Conservation (phyloP, 108 stramenopile genomes). For the Pseudonitzschia pungens region DNA sequence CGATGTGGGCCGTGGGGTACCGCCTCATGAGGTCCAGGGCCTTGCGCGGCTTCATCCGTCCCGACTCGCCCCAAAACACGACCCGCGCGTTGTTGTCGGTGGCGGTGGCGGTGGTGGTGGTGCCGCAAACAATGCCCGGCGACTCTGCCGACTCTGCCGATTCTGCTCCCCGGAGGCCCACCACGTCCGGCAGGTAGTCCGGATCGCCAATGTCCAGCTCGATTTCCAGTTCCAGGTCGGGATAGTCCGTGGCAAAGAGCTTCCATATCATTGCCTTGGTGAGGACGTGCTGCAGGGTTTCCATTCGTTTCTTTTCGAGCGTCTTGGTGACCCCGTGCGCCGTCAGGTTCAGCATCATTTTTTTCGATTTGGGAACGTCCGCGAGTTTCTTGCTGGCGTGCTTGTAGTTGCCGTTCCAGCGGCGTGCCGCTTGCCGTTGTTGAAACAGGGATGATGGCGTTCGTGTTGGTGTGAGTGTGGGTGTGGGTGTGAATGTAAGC, state of each 20-base stretch:
- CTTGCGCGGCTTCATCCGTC: conserved; percentile 38
- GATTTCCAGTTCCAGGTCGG: conserved; percentile 30
- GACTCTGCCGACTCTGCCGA: too few relatives aligned
- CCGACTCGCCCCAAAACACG: conserved; percentile 41
- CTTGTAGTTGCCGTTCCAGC: conserved; percentile 36
- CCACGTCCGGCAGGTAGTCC: conserved; percentile 37
- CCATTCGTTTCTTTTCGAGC: conserved; percentile 35
- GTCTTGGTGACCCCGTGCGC: conserved; percentile 21
- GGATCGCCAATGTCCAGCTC: conserved; percentile 42
- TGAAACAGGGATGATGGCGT: background rate
- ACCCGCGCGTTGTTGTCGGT: background rate
- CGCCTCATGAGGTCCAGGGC: conserved; percentile 36
- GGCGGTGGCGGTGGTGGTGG: background rate
- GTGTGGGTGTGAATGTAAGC: background rate
- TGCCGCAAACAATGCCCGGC: too few relatives aligned
- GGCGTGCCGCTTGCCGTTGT: conserved; percentile 10
- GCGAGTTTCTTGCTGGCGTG: conserved; percentile 15
- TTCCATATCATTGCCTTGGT: conserved; percentile 35
- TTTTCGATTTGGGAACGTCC: conserved; percentile 30
- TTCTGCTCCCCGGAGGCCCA: background rate
- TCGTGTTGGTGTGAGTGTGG: background rate
- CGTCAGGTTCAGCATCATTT: conserved; percentile 23
- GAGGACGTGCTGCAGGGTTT: conserved; percentile 39
- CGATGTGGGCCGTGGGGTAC: conserved; percentile 32
- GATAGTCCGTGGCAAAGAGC: conserved; percentile 26